Evolutionary conservation across 2,329 filamentous ascomycete species (phyloP).

Genomic region (Fusarium brachygibbosum): DNA sequence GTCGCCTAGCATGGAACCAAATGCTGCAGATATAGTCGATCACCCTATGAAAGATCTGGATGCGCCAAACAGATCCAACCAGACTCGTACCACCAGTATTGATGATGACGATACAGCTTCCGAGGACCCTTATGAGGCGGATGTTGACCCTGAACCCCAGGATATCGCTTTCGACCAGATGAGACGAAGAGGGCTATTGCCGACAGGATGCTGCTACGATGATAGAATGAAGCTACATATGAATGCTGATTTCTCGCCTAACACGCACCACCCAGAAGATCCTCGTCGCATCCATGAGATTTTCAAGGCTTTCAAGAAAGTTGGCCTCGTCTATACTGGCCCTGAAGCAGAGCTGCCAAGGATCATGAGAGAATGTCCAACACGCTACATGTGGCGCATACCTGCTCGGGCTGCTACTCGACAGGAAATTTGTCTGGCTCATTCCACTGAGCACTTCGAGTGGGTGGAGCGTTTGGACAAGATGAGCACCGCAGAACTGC

Average conservation of each 20-base stretch:
- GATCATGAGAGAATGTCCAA: slow-evolving; percentile 67
- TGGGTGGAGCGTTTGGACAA: slow-evolving; percentile 76
- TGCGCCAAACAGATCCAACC: slow-evolving; percentile 46
- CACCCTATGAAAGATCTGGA: slow-evolving; percentile 60
- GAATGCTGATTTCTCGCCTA: slow-evolving; percentile 79
- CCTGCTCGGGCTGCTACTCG: slow-evolving; percentile 80
- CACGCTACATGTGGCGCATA: slow-evolving; percentile 80
- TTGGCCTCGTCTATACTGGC: slow-evolving; percentile 79
- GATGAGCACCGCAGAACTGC: slow-evolving; percentile 74
- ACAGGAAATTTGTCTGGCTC: slow-evolving; percentile 84
- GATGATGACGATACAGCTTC: slow-evolving; percentile 54
- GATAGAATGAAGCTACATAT: slow-evolving; percentile 96
- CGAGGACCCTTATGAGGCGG: slow-evolving; percentile 54
- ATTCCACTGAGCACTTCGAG: slow-evolving; percentile 80
- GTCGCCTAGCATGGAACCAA: slow-evolving; percentile 25
- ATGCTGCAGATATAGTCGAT: slow-evolving; percentile 60
- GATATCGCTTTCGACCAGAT: slow-evolving; percentile 56
- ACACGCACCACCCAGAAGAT: slow-evolving; percentile 93
- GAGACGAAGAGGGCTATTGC: slow-evolving; percentile 65
- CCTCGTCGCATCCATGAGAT: slow-evolving; percentile 93
- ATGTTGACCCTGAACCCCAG: slow-evolving; percentile 55
- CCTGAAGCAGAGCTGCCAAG: slow-evolving; percentile 66
- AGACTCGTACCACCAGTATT: slow-evolving; percentile 35
- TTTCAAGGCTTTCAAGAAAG: slow-evolving; percentile 86
- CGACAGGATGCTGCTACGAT: slow-evolving; percentile 89